A percentile compares a stretch with the other conserved stretches of the same genome.
Evolutionary conservation across 139 green algal genomes (phyloP).

Genomic region (Closterium sp.): DNA sequence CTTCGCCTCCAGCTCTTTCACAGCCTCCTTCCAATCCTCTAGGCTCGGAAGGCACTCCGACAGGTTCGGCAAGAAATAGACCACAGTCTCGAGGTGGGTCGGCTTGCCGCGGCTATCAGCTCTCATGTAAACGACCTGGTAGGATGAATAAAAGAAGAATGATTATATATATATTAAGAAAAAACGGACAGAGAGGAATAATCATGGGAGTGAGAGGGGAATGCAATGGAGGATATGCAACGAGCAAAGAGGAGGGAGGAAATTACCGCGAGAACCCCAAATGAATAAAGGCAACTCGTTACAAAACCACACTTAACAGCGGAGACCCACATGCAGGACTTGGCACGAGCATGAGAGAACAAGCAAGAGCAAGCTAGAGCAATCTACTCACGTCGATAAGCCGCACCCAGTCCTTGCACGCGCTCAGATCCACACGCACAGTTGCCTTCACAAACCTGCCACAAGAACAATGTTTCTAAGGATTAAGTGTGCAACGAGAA

Average conservation of each 20-base stretch:
- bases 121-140: slow-evolving; percentile 43
- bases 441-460: slow-evolving; percentile 34
- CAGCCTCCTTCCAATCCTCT: slow-evolving; percentile 27
- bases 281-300: neutral
- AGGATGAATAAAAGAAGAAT: neutral
- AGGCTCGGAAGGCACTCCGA: slow-evolving; percentile 15
- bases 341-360: neutral
- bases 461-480: neutral
- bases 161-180: no score
- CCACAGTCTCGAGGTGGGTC: slow-evolving; percentile 21
- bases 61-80: slow-evolving; percentile 42
- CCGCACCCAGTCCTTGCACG: slow-evolving; percentile 32
- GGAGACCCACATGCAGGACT: neutral
- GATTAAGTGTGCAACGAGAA: neutral
- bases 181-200: neutral
- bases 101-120: neutral
- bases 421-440: slow-evolving; percentile 18
- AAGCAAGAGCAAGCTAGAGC: no score
- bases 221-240: no score
- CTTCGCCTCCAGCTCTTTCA: slow-evolving; percentile 20
- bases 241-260: no score
- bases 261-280: no score
- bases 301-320: neutral
- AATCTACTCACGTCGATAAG: slow-evolving; percentile 37
- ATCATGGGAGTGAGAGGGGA: no score